A percentile compares a stretch with the other conserved stretches of the same genome.
Conservation (phyloP, 2,329 filamentous ascomycete genomes). For the Aureobasidium vineae region DNA sequence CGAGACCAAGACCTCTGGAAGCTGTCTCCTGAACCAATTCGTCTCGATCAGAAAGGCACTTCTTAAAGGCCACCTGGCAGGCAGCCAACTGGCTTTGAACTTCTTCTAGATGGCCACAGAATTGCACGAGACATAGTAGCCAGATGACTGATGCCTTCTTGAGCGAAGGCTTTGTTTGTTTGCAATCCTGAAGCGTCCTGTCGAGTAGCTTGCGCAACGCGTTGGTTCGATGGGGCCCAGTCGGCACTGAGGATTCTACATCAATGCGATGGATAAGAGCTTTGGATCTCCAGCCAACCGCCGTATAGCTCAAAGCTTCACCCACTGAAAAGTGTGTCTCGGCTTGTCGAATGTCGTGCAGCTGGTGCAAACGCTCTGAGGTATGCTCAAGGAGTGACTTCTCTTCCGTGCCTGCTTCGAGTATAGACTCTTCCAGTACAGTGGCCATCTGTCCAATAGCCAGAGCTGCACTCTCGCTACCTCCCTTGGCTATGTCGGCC, state of each 20-base stretch:
- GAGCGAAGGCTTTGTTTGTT: conserved; percentile 80
- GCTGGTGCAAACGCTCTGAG: conserved; percentile 65
- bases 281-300: conserved; percentile 79
- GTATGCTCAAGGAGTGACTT: conserved; percentile 54
- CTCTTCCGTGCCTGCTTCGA: conserved; percentile 38
- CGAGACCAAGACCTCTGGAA: conserved; percentile 82
- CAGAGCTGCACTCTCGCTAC: conserved; percentile 77
- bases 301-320: conserved; percentile 76
- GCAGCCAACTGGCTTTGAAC: conserved; percentile 72
- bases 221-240: conserved; percentile 40
- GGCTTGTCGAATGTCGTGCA: conserved; percentile 80
- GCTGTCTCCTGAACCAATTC: conserved; percentile 96
- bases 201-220: conserved; percentile 60
- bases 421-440: conserved; percentile 51
- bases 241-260: conserved; percentile 58
- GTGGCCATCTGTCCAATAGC: conserved; percentile 75
- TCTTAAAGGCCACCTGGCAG: conserved; percentile 84
- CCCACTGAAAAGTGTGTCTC: conserved; percentile 91
- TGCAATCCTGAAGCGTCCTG: conserved; percentile 73
- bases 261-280: conserved; percentile 73
- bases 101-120: conserved; percentile 74
- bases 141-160: conserved; percentile 93
- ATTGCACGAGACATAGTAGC: conserved; percentile 88
- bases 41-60: conserved; percentile 81
- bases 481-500: conserved; percentile 68